These are phyloP conservation scores for Tetradesmus obliquus DNA, from an alignment of 139 green algal genomes.

Conservation along the genomic window DNA sequence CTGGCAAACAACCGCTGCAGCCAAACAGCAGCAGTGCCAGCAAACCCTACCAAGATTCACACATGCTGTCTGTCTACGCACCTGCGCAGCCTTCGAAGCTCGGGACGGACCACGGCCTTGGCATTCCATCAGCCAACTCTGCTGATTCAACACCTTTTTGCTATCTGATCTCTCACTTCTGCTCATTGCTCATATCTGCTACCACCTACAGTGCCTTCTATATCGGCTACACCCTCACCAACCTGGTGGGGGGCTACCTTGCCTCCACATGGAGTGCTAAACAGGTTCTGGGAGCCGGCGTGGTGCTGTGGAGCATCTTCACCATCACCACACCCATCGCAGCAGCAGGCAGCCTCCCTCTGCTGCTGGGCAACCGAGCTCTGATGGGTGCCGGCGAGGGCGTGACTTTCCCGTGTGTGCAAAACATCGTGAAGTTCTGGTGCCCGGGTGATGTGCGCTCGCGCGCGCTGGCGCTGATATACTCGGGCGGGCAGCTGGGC, in stretches of 20 bases:
- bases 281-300: slow-evolving; percentile 71
- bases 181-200: neutral
- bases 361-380: slow-evolving; percentile 58
- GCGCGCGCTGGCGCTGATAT: slow-evolving; percentile 67
- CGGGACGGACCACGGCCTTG: no score
- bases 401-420: slow-evolving; percentile 86
- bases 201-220: slow-evolving; percentile 70
- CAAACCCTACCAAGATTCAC: no score
- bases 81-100: no score
- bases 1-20: no score
- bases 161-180: neutral
- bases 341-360: slow-evolving; percentile 29
- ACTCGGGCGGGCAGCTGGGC: slow-evolving; percentile 65
- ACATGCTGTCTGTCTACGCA: no score
- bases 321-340: slow-evolving; percentile 84
- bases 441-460: slow-evolving; percentile 61
- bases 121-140: no score
- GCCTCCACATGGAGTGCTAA: slow-evolving; percentile 68
- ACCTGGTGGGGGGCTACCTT: slow-evolving; percentile 71
- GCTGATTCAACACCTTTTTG: no score
- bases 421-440: slow-evolving; percentile 66
- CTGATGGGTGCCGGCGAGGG: slow-evolving; percentile 86
- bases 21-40: neutral
- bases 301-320: slow-evolving; percentile 82
- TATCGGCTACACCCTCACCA: slow-evolving; percentile 80